phyloP scores from a whole-genome alignment of 164 flowering plant genomes.

The Magnolia kwangsiensis region DNA sequence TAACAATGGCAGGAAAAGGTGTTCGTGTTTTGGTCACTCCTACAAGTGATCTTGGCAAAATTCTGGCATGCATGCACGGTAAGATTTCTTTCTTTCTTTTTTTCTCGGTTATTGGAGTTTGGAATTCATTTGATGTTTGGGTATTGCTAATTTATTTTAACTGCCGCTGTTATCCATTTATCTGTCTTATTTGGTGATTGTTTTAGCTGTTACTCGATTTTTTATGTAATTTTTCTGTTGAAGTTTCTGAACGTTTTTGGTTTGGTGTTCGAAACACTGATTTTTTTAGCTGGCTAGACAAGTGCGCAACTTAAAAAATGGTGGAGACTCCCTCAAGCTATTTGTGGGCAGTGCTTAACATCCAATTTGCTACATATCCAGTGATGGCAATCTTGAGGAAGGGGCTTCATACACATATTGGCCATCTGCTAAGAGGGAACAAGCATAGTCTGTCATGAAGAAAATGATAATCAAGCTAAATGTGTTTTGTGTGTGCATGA shows the following conservation, averaged over 20 bases:
- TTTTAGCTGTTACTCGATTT: background rate
- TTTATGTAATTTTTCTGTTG: background rate
- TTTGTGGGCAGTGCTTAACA: background rate
- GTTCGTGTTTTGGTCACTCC: constrained; percentile 94
- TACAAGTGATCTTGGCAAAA: constrained; percentile 89
- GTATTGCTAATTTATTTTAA: background rate
- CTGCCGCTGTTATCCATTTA: background rate
- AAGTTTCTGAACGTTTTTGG: too few species aligned
- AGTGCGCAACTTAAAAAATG: background rate
- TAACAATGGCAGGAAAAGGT: constrained; percentile 97
- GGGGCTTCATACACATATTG: too few species aligned
- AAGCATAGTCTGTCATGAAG: too few species aligned
- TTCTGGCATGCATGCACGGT: constrained; percentile 96
- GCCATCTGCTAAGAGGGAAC: too few species aligned
- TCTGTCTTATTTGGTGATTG: background rate
- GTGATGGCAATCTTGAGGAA: too few species aligned
- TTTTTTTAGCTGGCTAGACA: background rate
- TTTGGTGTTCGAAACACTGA: too few species aligned
- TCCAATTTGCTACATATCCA: too few species aligned
- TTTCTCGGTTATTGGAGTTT: background rate
- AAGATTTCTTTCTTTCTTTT: constrained; percentile 1
- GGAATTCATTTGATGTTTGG: background rate
- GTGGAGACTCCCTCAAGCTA: background rate
- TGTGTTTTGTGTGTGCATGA: too few species aligned
- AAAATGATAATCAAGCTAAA: too few species aligned